A percentile compares a stretch with the other conserved stretches of the same genome.
These are phyloP conservation scores for Populus tomentosa DNA, from an alignment of 441 rosid species.

Conservation along the genomic window DNA sequence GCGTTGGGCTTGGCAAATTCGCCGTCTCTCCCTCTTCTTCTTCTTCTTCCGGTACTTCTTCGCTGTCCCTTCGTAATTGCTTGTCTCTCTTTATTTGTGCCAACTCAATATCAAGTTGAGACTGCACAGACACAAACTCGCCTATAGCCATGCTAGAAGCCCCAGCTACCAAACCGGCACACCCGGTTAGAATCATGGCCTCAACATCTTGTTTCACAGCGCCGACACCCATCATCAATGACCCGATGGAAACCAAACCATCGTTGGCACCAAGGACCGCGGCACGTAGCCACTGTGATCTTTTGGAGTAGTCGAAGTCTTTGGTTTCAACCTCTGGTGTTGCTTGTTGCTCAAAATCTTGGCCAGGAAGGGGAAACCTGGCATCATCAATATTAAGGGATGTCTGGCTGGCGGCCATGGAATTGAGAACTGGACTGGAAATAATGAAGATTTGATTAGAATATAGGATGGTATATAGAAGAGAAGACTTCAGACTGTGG, in stretches of 20 bases:
- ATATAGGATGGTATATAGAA: not conserved
- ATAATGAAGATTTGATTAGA: not conserved
- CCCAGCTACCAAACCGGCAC: slow-evolving; percentile 80
- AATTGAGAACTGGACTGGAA: not conserved
- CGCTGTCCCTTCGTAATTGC: too few species aligned
- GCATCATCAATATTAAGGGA: not conserved
- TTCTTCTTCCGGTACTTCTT: too few species aligned
- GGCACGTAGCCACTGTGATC: slow-evolving; percentile 88
- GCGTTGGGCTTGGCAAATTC: slow-evolving; percentile 51
- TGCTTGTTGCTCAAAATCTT: not conserved
- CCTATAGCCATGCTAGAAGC: slow-evolving; percentile 98
- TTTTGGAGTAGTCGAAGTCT: slow-evolving; percentile 61
- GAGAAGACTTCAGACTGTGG: not conserved
- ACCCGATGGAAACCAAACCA: slow-evolving; percentile 74
- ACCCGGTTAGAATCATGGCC: slow-evolving; percentile 76
- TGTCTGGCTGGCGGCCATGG: not conserved
- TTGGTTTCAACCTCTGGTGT: not conserved
- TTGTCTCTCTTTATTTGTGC: too few species aligned
- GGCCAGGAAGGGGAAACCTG: not conserved
- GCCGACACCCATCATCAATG: slow-evolving; percentile 84
- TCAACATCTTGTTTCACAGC: slow-evolving; percentile 72
- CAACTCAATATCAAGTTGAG: too few species aligned
- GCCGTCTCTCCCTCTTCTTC: slow-evolving; percentile 19
- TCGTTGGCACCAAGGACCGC: slow-evolving; percentile 90
- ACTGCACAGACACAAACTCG: too few species aligned